Evolutionary conservation across 208 protist species (phyloP), one percentile per base, ranked within the genome.

Genomic region (Crithidia bombi): DNA sequence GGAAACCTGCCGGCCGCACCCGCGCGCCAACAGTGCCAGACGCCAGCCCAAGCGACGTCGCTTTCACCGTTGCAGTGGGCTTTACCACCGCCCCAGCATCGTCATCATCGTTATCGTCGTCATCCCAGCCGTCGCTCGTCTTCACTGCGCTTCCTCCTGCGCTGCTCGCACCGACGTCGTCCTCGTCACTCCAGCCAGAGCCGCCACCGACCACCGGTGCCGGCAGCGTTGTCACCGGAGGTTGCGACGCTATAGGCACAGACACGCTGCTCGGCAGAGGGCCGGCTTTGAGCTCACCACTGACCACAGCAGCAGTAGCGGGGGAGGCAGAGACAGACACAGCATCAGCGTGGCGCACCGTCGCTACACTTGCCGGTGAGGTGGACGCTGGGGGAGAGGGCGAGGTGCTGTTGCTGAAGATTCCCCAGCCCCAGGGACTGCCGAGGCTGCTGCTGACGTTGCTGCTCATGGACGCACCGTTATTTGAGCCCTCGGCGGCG

Each of bases 151-250:
- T 21, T 35, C 26, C 14, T 32, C 30, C n/a, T 47, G 23, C 17
- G 17, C 2, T 65, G 15, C 17, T 14, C 33, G 3, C 25, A 47
- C 17, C 38, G 36, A 67, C 38, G 15, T 69, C 44, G 35, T 58
- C 51, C 38, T 69, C 47, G 54, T 62, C 61, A 21, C 69, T 68
- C 51, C 67, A 70, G 59, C 73, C 50, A 14, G 54, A 63, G 17
- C 66, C 73, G 6, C 57, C 55, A 12, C 19, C 35, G 35, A 47
- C 52, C 52, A 63, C 35, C 41, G 61, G 19, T 19, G 9, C 21
- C 33, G 52, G 69, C 28, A 57, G 49, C n/a, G 51, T 38, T 12
- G 32, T 32, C 23, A 15, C 41, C n/a, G 19, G n/a, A n/a, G n/a
- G n/a, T n/a, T n/a, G 26, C 14, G 35, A 15, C 35, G 67, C 33